These are phyloP conservation scores for Metschnikowia proteae DNA, from an alignment of 805 yeast species.

Conservation along the genomic window DNA sequence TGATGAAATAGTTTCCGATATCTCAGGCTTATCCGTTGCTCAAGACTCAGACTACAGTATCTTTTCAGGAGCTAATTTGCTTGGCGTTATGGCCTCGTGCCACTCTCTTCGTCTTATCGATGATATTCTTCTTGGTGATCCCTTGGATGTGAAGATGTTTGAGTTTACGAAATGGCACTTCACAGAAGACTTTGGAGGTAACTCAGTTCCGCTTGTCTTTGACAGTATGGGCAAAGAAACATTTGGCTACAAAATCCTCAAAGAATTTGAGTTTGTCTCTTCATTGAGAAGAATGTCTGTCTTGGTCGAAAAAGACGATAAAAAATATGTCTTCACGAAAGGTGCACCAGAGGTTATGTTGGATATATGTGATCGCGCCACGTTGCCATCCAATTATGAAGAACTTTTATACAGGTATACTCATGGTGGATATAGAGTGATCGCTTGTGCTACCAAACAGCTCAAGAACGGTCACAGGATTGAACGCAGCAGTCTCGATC, in stretches of 20 bases:
- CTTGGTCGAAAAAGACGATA: constrained; percentile 38
- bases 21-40: constrained; percentile 8
- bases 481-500: constrained; percentile 26
- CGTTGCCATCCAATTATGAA: constrained; percentile 73
- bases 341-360: constrained; percentile 97
- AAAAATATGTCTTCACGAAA: constrained; percentile 53
- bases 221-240: constrained; percentile 18
- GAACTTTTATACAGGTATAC: constrained; percentile 79
- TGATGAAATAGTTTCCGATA: constrained; percentile 23
- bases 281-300: constrained; percentile 89
- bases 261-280: constrained; percentile 79
- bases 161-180: constrained; percentile 78
- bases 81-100: constrained; percentile 64
- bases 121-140: constrained; percentile 84
- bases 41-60: constrained; percentile 1
- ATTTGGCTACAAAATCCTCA: constrained; percentile 29
- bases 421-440: constrained; percentile 90
- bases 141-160: constrained; percentile 90
- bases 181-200: constrained; percentile 55
- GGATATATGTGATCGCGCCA: constrained; percentile 65
- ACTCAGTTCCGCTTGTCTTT: constrained; percentile 16
- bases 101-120: constrained; percentile 84
- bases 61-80: constrained; percentile 14
- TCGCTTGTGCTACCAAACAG: constrained; percentile 81
- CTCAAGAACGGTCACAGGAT: constrained; percentile 14